These are phyloP conservation scores for Bullera alba DNA, from an alignment of 768 basidiomycete species.

Conservation along the genomic window DNA sequence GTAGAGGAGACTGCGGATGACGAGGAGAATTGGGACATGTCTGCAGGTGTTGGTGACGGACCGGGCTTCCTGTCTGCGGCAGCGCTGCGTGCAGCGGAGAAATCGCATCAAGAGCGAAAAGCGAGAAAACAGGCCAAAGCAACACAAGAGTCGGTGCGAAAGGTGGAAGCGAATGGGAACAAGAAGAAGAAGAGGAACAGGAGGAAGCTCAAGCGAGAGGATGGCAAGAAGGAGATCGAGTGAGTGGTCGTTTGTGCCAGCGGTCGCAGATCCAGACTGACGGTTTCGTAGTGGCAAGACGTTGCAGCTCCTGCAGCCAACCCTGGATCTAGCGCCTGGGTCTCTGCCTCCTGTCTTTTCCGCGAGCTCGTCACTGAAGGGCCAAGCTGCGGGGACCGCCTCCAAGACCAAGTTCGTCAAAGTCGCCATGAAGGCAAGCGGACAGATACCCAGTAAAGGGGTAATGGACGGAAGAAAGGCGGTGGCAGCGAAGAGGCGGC, in stretches of 20 bases:
- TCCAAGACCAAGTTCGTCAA: conserved; percentile 10
- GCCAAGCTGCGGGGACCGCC: conserved; percentile 2
- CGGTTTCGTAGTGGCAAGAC: not conserved
- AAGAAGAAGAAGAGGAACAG: conserved; percentile 8
- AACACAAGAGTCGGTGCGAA: not conserved
- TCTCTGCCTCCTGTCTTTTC: conserved; percentile 16
- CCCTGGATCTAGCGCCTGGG: not conserved
- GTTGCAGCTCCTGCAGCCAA: conserved; percentile 3
- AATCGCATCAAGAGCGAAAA: conserved; percentile 3
- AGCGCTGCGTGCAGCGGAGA: conserved; percentile 4
- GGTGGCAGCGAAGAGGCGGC: too few species aligned
- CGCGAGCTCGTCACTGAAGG: not conserved
- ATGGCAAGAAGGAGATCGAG: conserved; percentile 4
- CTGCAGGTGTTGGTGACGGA: not conserved
- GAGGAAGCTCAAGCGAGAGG: conserved; percentile 14
- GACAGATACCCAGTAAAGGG: conserved; percentile 11
- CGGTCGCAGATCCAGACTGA: not conserved
- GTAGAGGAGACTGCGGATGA: conserved; percentile 1
- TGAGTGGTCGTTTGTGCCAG: not conserved
- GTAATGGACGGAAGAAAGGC: conserved; percentile 9
- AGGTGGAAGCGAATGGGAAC: not conserved
- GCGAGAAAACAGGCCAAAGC: not conserved
- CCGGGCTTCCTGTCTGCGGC: conserved; percentile 7
- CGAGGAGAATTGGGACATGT: conserved; percentile 15
- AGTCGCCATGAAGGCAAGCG: conserved; percentile 16